Evolutionary conservation across 2,329 filamentous ascomycete species (phyloP).

Genomic region (Alternaria sp.): DNA sequence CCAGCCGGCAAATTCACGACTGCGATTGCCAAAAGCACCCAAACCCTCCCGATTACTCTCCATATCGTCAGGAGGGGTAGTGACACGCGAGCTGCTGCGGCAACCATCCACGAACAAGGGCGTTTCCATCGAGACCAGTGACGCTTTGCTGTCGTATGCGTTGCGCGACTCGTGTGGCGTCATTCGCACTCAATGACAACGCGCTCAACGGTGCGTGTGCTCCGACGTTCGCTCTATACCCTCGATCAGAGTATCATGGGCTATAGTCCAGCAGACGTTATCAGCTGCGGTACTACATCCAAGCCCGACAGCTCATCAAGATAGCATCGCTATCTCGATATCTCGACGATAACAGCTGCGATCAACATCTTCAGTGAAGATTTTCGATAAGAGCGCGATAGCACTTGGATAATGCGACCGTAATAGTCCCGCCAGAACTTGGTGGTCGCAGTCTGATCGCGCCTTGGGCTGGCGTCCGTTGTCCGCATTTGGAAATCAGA

Average conservation of each 20-base stretch:
- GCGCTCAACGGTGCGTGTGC: not conserved
- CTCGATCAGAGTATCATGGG: not conserved
- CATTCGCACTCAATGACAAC: not conserved
- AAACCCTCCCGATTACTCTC: conserved; percentile 9
- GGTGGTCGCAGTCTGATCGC: conserved; percentile 24
- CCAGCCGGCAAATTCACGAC: conserved; percentile 6
- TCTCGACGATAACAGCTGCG: not conserved
- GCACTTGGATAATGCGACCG: conserved; percentile 15
- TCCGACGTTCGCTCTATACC: not conserved
- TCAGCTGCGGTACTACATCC: not conserved
- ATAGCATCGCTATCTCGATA: conserved; percentile 11
- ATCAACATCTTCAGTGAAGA: conserved; percentile 6
- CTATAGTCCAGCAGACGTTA: not conserved
- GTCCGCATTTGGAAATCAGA: conserved; percentile 38
- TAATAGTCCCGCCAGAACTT: conserved; percentile 15
- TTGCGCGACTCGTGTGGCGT: not conserved
- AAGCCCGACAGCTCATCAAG: not conserved
- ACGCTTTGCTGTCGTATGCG: not conserved
- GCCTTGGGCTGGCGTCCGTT: conserved; percentile 28
- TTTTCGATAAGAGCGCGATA: conserved; percentile 22
- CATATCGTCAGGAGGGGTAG: conserved; percentile 15
- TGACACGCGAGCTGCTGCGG: not conserved
- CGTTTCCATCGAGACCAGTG: not conserved
- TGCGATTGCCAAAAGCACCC: conserved; percentile 19
- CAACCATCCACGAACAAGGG: conserved; percentile 1